These are phyloP conservation scores for Amphicarpaea edgeworthii DNA, from an alignment of 306 rosid genomes.

Conservation along the genomic window DNA sequence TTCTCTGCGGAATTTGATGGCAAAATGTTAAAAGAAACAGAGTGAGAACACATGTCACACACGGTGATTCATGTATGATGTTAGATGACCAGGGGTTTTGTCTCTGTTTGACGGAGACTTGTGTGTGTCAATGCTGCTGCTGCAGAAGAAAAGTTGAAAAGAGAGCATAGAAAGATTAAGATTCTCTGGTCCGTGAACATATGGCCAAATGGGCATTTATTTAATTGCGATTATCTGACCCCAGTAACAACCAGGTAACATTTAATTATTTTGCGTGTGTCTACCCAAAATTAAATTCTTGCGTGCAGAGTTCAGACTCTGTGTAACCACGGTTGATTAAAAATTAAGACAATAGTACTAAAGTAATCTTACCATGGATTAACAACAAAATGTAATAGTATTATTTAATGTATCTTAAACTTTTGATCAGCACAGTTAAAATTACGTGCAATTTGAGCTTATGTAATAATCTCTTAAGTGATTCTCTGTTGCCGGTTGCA, in stretches of 20 bases:
- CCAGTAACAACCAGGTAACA: constrained; percentile 26
- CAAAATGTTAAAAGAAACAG: constrained; percentile 23
- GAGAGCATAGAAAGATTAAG: constrained; percentile 56
- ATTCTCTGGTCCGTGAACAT: constrained; percentile 60
- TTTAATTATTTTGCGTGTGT: neutral
- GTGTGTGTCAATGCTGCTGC: constrained; percentile 41
- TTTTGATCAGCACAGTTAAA: neutral
- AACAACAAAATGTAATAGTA: neutral
- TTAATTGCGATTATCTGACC: constrained; percentile 29
- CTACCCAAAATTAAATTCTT: neutral
- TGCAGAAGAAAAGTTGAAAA: constrained; percentile 39
- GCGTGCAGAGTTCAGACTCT: neutral
- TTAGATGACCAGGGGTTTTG: neutral
- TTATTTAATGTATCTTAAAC: neutral
- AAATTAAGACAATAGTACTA: neutral
- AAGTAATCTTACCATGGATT: neutral
- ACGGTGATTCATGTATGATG: neutral
- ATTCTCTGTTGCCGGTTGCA: no score
- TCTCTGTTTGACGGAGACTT: neutral
- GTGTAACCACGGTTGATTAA: neutral
- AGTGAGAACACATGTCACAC: neutral
- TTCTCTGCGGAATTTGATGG: constrained; percentile 27
- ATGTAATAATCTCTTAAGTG: no score
- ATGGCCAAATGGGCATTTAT: constrained; percentile 1
- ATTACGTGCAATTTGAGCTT: neutral